Evolutionary conservation across 2,329 filamentous ascomycete species (phyloP), one percentile per base, ranked within the genome.

Genomic region (Botrytis paeoniae): DNA sequence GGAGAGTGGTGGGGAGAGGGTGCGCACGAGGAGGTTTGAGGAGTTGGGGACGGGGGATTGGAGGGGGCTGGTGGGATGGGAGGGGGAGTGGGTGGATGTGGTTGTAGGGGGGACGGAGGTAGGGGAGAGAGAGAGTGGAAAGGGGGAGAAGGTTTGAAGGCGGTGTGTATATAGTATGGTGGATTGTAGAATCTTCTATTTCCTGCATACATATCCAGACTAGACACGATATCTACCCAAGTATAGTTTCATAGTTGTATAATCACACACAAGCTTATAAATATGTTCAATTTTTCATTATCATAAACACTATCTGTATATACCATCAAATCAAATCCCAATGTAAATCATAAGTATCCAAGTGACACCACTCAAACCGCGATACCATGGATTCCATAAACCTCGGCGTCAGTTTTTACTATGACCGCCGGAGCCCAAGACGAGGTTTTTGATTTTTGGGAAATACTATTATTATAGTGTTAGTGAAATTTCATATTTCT

Each of bases 1-100:
- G 7, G 63, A 69, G 35, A 70, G 72, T 80, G 83, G 14, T 63
- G 48, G 20, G 68, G 73, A 41, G 72, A 64, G 7, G 73, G 57
- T 70, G 4, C 72, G 41, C 73, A 73, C 51, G 72, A 74, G 9
- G 65, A 75, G 54, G 8, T 76, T 77, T 70, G 74, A 74, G 48
- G 74, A 75, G 60, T 69, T 76, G 70, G 63, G 39, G 71, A 76
- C 35, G 69, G 69, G n/a, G 71, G 74, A 76, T 32, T 75, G 75
- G 75, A 74, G 48, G 43, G 51, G 25, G 2, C n/a, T 76, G 72
- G 70, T 75, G 25, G 70, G 70, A 0, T 72, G 60, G 32, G 74
- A 75, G 9, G 75, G 73, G 37, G 75, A 74, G 48, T 75, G 74
- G 74, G 72, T 73, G 43, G 72, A 71, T 43, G 68, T 73, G 22